Evolutionary conservation across 768 basidiomycete genomes (phyloP).

Genomic region (Mycena venus): DNA sequence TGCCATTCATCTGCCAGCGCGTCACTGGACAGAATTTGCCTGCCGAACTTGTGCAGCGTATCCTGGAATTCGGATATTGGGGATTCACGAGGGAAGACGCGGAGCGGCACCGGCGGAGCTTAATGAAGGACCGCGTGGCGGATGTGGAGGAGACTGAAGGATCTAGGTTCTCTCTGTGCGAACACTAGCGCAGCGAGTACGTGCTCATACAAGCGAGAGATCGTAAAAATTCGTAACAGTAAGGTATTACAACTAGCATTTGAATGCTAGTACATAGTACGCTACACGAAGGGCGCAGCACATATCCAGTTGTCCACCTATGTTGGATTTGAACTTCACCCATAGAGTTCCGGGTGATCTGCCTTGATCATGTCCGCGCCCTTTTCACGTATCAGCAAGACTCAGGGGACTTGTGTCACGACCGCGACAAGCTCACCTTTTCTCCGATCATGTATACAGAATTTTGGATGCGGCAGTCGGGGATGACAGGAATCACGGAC

Average conservation of each 20-base stretch:
- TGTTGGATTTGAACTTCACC: neutral
- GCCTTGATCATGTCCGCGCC: slow-evolving; percentile 29
- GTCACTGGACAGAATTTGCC: neutral
- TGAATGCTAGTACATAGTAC: neutral
- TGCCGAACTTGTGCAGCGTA: neutral
- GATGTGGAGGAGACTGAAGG: neutral
- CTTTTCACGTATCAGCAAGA: slow-evolving; percentile 12
- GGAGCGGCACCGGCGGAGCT: neutral
- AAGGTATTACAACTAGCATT: neutral
- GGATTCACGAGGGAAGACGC: neutral
- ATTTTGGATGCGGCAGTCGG: slow-evolving; percentile 28
- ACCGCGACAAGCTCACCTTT: slow-evolving; percentile 12
- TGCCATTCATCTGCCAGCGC: neutral
- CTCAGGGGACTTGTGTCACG: neutral
- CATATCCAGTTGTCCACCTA: neutral
- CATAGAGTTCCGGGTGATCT: slow-evolving; percentile 15
- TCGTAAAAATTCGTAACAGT: neutral
- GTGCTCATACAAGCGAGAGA: no score
- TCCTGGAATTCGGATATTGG: neutral
- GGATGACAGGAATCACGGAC: slow-evolving; percentile 28
- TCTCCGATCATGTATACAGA: slow-evolving; percentile 24
- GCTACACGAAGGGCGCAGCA: no score
- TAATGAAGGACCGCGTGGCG: neutral
- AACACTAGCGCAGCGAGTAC: neutral
- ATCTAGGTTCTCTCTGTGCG: neutral